Evolutionary conservation across 495 filamentous ascomycete genomes (phyloP), one percentile per base, ranked within the genome.

Genomic region (Cryomyces antarcticus): DNA sequence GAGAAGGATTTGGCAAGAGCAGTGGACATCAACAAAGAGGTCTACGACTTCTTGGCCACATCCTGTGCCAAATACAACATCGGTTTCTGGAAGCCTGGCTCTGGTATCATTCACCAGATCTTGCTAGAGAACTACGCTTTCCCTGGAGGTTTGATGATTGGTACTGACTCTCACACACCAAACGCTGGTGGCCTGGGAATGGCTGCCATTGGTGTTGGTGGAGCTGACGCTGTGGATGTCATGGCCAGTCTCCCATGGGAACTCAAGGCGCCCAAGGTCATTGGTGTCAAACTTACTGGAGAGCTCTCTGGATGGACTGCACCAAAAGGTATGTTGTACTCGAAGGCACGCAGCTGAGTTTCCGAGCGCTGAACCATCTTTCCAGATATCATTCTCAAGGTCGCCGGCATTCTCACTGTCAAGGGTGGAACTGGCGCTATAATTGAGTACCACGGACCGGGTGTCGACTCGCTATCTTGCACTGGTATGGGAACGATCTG

Each of bases 71-170:
- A 95, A 72, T 97, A 96, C 73, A 87, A 94, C 69, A 96, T 97
- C 59, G 92, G 92, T 69, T 97, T 97, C 78, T 97, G 89, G 89
- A 80, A 72, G 61, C 92, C 89, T 48, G 89, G 89, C 47, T 96
- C 89, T 55, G 89, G 89, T 73, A 97, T 97, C 68, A 97, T 97
- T 58, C 89, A 97, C 66, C 89, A 97, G 71, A 96, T 96, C 57
- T 63, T 97, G 50, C 72, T 97, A 35, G 89, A 97, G 72, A 96
- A 96, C 73, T 96, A 96, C 61, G 87, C 84, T 61, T 89, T 96
- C 77, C 89, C 89, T 51, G 89, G 89, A 73, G 87, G 79, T 73
- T 74, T 97, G 46, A 73, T 97, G 65, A 96, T 97, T 63, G 89
- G 89, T 63, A 97, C 89, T 57, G 89, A 97, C 63, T 95, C 88